These are phyloP conservation scores for Priceomyces castillae DNA, from an alignment of 805 yeast genomes.

Conservation along the genomic window DNA sequence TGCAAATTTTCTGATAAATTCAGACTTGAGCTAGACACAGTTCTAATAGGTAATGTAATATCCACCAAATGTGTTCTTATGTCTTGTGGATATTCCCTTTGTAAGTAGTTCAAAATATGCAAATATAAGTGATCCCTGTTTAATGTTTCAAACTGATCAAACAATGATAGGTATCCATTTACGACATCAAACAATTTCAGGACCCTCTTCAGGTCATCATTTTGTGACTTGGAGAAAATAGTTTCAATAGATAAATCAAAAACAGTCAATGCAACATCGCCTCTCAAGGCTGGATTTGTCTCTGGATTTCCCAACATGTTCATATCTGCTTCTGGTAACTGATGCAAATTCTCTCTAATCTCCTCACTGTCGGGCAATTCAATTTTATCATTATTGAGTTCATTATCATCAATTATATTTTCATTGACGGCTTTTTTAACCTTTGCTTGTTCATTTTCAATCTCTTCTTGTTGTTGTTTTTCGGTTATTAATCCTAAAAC, in stretches of 20 bases:
- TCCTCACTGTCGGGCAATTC: conserved; percentile 52
- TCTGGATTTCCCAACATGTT: conserved; percentile 84
- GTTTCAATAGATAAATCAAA: conserved; percentile 37
- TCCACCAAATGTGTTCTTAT: conserved; percentile 48
- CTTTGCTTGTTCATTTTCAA: conserved; percentile 29
- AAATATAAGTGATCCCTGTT: conserved; percentile 64
- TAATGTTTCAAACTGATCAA: conserved; percentile 68
- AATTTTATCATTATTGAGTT: conserved; percentile 39
- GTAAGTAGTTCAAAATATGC: conserved; percentile 60
- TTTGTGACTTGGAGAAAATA: conserved; percentile 23
- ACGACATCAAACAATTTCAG: conserved; percentile 42
- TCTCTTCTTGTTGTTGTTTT: conserved; percentile 57
- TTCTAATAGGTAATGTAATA: conserved; percentile 66
- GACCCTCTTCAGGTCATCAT: conserved; percentile 21
- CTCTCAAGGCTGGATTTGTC: conserved; percentile 67
- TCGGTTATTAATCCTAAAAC: conserved; percentile 76
- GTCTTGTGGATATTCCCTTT: conserved; percentile 38
- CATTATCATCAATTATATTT: conserved; percentile 24
- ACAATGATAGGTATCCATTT: conserved; percentile 46
- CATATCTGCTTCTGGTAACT: conserved; percentile 83
- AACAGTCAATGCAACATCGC: conserved; percentile 44
- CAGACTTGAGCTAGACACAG: conserved; percentile 35
- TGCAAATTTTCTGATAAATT: conserved; percentile 61
- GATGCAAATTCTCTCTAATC: conserved; percentile 60
- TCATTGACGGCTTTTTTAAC: conserved; percentile 37